Conservation (phyloP, 2,329 filamentous ascomycete species). For the Sclerotinia spermophila region DNA sequence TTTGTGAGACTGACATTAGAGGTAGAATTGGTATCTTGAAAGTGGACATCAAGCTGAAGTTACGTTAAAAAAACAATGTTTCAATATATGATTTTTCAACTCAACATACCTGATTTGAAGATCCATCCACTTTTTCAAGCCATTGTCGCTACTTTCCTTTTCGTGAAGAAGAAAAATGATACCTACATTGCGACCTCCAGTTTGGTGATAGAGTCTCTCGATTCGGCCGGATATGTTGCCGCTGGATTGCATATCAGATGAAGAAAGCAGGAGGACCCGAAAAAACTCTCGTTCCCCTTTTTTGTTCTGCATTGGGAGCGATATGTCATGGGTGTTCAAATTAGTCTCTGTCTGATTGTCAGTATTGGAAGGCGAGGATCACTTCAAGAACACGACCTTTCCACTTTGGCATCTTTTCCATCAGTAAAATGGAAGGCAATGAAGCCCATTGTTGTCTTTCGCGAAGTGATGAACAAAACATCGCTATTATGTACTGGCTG, state of each 20-base stretch:
- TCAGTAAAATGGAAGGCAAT: constrained; percentile 31
- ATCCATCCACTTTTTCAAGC: constrained; percentile 30
- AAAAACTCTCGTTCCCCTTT: constrained; percentile 24
- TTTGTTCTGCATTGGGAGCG: constrained; percentile 28
- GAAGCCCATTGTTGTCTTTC: constrained; percentile 34
- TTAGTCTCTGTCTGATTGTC: constrained; percentile 25
- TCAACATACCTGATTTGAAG: constrained; percentile 33
- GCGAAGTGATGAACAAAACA: constrained; percentile 37
- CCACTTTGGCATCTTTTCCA: constrained; percentile 32
- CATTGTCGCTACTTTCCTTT: constrained; percentile 23
- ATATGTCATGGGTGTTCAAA: constrained; percentile 34
- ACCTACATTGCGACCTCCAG: constrained; percentile 33
- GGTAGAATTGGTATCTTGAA: constrained; percentile 36
- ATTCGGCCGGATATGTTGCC: constrained; percentile 29
- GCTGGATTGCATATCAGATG: constrained; percentile 27
- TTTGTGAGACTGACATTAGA: constrained; percentile 25
- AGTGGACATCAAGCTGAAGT: constrained; percentile 28
- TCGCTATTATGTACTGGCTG: constrained; percentile 5
- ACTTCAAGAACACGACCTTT: constrained; percentile 27
- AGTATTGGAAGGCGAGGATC: constrained; percentile 11
- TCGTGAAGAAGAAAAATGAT: constrained; percentile 37
- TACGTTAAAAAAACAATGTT: constrained; percentile 13
- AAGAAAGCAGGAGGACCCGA: constrained; percentile 33
- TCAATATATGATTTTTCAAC: neutral
- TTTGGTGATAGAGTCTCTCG: constrained; percentile 35